Percentiles rank a stretch among this genome's conserved stretches.
Conservation (phyloP, 2,329 filamentous ascomycete genomes). For the Sphaerulina musiva region DNA sequence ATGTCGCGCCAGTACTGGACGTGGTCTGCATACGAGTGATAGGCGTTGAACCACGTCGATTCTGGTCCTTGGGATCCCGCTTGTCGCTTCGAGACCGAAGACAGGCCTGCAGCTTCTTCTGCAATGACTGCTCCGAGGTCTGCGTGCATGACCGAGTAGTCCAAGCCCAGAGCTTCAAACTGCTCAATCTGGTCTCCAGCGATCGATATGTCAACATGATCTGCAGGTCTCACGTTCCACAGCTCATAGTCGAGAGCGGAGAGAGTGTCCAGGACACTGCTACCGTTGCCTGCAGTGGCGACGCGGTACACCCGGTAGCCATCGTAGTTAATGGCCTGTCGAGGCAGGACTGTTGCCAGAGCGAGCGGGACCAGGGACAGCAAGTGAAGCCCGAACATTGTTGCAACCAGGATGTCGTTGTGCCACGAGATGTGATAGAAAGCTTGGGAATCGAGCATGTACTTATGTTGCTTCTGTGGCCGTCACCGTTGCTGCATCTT, state of each 20-base stretch:
- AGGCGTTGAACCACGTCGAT: slow-evolving; percentile 22
- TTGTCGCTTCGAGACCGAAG: slow-evolving; percentile 12
- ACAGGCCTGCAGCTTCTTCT: slow-evolving; percentile 9
- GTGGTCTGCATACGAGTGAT: slow-evolving; percentile 25
- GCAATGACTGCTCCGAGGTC: slow-evolving; percentile 21
- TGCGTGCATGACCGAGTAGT: slow-evolving; percentile 18
- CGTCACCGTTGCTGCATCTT: background rate
- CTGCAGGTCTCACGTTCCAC: slow-evolving; percentile 14
- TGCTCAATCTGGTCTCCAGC: slow-evolving; percentile 8
- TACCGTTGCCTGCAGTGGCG: slow-evolving; percentile 12
- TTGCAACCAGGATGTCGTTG: background rate
- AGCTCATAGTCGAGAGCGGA: slow-evolving; percentile 16
- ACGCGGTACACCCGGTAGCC: slow-evolving; percentile 17
- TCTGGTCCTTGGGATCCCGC: slow-evolving; percentile 15
- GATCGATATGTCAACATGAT: slow-evolving; percentile 20
- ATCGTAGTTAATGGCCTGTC: slow-evolving; percentile 15
- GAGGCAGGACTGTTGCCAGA: slow-evolving; percentile 11
- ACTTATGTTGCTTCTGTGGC: background rate
- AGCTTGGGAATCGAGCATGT: background rate
- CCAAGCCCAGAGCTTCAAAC: slow-evolving; percentile 18
- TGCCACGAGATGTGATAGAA: background rate
- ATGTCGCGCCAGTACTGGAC: slow-evolving; percentile 23
- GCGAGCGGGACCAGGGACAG: slow-evolving; percentile 13
- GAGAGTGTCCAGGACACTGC: slow-evolving; percentile 9
- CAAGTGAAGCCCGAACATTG: slow-evolving; percentile 11